These are phyloP conservation scores for Apiospora hydei DNA, from an alignment of 2,329 filamentous ascomycete genomes.

Conservation along the genomic window DNA sequence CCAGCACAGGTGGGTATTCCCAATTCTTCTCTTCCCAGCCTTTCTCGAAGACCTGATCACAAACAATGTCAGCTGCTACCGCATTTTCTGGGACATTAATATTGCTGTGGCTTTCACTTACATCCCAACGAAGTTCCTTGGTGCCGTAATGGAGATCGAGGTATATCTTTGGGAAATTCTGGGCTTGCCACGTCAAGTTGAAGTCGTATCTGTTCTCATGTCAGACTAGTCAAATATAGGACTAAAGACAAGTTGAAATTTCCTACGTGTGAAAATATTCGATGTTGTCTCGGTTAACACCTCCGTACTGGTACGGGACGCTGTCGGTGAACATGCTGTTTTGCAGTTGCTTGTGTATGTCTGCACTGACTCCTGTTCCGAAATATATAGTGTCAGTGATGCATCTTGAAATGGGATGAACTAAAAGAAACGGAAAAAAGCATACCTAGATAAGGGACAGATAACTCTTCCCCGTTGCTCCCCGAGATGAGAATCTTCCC, in stretches of 20 bases:
- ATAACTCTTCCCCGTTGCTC: constrained; percentile 39
- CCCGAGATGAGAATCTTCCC: constrained; percentile 40
- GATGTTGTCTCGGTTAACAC: constrained; percentile 22
- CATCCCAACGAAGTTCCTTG: constrained; percentile 38
- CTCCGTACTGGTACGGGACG: constrained; percentile 8
- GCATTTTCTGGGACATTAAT: neutral
- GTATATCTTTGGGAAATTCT: constrained; percentile 38
- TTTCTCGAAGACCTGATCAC: constrained; percentile 27
- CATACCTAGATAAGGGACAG: constrained; percentile 40
- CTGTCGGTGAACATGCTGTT: constrained; percentile 21
- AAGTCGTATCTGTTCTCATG: constrained; percentile 31
- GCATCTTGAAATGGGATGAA: too few relatives aligned
- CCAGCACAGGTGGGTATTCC: constrained; percentile 35
- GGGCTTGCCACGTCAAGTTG: constrained; percentile 32
- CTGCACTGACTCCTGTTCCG: constrained; percentile 31
- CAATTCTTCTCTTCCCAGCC: constrained; percentile 33
- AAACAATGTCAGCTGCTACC: constrained; percentile 3
- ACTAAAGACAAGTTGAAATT: neutral
- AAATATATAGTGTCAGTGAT: neutral
- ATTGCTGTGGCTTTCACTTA: constrained; percentile 23
- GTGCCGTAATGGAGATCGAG: constrained; percentile 33
- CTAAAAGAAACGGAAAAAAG: neutral
- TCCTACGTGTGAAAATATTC: constrained; percentile 15
- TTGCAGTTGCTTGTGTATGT: constrained; percentile 29
- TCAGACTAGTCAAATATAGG: neutral